Percentiles rank a stretch among this genome's conserved stretches.
These are phyloP conservation scores for Pseudocercospora pini-densiflorae DNA, from an alignment of 2,329 filamentous ascomycete species.

Conservation along the genomic window DNA sequence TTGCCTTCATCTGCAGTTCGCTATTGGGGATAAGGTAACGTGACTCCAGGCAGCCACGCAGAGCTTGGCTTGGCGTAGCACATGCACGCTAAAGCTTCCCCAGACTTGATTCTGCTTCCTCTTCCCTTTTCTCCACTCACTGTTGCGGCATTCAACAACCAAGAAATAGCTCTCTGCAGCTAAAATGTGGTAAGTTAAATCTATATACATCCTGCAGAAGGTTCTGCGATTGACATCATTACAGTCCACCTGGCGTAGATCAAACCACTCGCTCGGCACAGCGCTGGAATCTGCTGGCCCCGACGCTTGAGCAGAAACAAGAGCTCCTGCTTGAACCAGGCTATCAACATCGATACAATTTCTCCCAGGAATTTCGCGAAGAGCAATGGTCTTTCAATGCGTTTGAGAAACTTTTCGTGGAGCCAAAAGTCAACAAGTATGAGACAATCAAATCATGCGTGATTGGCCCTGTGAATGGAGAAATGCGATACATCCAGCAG, in stretches of 20 bases:
- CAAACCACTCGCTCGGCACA: background rate
- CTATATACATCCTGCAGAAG: background rate
- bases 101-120: background rate
- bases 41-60: background rate
- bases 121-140: background rate
- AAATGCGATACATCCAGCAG: background rate
- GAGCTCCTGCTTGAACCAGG: background rate
- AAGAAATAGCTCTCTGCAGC: too few relatives aligned
- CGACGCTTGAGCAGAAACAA: background rate
- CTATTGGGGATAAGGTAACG: background rate
- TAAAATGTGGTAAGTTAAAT: background rate
- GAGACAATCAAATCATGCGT: background rate
- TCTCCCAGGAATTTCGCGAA: background rate
- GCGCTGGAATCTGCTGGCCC: background rate
- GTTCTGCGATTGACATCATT: too few relatives aligned
- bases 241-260: background rate
- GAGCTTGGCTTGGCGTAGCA: background rate
- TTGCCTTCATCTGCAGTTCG: too few relatives aligned
- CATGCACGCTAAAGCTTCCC: background rate
- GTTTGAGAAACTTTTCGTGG: background rate
- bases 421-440: background rate
- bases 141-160: background rate
- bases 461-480: background rate
- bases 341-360: background rate
- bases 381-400: background rate